These are phyloP conservation scores for Wickerhamiella occidentalis DNA, from an alignment of 805 yeast genomes.

Conservation along the genomic window DNA sequence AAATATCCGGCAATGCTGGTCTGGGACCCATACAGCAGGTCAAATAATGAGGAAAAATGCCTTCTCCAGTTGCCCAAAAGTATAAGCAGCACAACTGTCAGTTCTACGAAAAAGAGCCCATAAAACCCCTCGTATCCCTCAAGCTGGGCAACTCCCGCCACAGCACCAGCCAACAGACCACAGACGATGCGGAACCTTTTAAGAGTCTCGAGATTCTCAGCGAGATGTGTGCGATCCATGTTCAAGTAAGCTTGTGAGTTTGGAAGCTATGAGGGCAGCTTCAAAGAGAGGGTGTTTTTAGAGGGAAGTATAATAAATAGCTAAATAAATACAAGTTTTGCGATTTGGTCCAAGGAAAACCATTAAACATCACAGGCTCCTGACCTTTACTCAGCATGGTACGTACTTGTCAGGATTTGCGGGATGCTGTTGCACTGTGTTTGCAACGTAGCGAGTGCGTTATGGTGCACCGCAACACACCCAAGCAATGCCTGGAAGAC, in stretches of 20 bases:
- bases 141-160: slow-evolving; percentile 43
- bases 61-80: not conserved
- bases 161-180: slow-evolving; percentile 39
- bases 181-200: slow-evolving; percentile 34
- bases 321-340: not conserved
- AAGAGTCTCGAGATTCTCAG: slow-evolving; percentile 12
- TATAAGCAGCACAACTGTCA: slow-evolving; percentile 19
- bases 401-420: slow-evolving; percentile 79
- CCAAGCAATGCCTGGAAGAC: slow-evolving; percentile 72
- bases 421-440: slow-evolving; percentile 91
- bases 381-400: slow-evolving; percentile 20
- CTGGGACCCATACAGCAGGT: not conserved
- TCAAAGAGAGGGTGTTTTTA: too few relatives aligned
- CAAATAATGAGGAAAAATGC: not conserved
- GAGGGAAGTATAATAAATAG: not conserved
- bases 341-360: not conserved
- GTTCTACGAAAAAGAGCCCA: slow-evolving; percentile 31
- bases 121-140: slow-evolving; percentile 39
- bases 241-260: not conserved
- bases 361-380: too few relatives aligned
- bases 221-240: slow-evolving; percentile 1
- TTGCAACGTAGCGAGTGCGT: slow-evolving; percentile 95
- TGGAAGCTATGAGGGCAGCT: too few relatives aligned
- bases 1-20: not conserved
- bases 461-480: slow-evolving; percentile 75